Evolutionary conservation across 306 rosid genomes (phyloP).

Genomic region (Fragaria nilgerrensis): DNA sequence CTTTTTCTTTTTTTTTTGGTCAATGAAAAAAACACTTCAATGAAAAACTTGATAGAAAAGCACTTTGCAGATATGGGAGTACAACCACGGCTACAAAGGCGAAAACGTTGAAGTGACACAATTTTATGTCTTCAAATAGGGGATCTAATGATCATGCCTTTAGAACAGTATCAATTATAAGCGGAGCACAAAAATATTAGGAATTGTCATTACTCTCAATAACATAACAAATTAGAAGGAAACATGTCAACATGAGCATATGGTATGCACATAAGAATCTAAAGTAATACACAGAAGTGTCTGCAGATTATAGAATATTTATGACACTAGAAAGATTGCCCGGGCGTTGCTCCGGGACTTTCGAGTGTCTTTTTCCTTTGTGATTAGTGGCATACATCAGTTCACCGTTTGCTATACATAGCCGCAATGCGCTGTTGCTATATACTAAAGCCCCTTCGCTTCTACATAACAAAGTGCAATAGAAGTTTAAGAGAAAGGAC

Average conservation of each 20-base stretch:
- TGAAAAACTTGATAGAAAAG: not conserved
- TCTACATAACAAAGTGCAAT: too few species aligned
- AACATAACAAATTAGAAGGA: not conserved
- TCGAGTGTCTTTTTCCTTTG: too few species aligned
- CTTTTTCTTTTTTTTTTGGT: too few species aligned
- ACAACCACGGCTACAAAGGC: too few species aligned
- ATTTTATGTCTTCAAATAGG: not conserved
- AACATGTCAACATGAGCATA: constrained; percentile 19
- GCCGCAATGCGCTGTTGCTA: too few species aligned
- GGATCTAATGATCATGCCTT: not conserved
- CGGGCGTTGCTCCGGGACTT: too few species aligned
- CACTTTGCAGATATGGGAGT: not conserved
- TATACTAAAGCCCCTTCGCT: too few species aligned
- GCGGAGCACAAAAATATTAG: not conserved
- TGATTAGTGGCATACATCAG: too few species aligned
- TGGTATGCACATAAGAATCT: constrained; percentile 28
- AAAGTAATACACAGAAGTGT: constrained; percentile 15
- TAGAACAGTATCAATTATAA: not conserved
- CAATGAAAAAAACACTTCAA: not conserved
- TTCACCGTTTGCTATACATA: too few species aligned
- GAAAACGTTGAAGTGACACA: not conserved
- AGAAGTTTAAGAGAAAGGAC: too few species aligned
- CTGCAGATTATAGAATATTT: constrained; percentile 23
- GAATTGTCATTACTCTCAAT: constrained; percentile 11
- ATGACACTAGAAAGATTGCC: constrained; percentile 26